Percentiles rank a stretch among this genome's conserved stretches.
Conservation (phyloP, 2,329 filamentous ascomycete species). For the Cercospora sp. region DNA sequence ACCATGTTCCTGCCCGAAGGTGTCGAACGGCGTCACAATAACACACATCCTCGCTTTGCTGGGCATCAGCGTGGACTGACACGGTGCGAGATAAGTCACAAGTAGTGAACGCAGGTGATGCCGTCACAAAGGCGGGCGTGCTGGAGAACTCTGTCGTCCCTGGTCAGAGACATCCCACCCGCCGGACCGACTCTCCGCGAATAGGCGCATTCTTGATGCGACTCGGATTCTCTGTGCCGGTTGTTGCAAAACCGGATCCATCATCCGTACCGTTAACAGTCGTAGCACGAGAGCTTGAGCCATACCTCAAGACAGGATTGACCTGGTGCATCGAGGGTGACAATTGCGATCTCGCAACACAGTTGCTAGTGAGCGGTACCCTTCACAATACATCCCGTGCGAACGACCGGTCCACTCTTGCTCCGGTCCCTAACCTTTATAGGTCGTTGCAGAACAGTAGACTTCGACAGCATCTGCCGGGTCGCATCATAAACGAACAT, state of each 20-base stretch:
- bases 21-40: neutral
- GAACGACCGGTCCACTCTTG: neutral
- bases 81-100: neutral
- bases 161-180: neutral
- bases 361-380: neutral
- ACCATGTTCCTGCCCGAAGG: neutral
- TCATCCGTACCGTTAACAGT: neutral
- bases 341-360: neutral
- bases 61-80: neutral
- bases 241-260: neutral
- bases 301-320: neutral
- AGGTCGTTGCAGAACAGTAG: neutral
- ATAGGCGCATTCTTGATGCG: neutral
- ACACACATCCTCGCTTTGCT: neutral
- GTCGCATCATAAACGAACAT: neutral
- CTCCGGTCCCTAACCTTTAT: neutral
- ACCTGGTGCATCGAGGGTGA: neutral
- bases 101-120: neutral
- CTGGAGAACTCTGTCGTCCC: conserved; percentile 2
- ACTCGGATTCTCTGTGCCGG: neutral
- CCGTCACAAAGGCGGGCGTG: neutral
- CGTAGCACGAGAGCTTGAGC: neutral
- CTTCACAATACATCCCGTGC: neutral
- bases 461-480: neutral
- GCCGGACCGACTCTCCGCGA: neutral